Conservation (phyloP, 306 rosid species). For the Acacia melanoxylon region DNA sequence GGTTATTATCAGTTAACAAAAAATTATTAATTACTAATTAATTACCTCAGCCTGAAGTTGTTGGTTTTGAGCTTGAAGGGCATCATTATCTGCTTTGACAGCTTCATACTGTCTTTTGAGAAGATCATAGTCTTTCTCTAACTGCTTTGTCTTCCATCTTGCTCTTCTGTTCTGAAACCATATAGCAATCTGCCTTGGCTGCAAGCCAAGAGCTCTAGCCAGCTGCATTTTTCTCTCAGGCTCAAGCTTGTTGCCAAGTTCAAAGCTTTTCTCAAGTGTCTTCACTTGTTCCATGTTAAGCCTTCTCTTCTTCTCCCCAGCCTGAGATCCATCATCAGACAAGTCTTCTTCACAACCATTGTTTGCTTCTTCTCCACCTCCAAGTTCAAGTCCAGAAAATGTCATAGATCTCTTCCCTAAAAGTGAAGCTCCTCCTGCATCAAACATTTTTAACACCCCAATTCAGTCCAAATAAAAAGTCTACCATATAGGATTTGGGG, state of each 20-base stretch:
- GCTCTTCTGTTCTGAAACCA: slow-evolving; percentile 92
- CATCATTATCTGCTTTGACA: slow-evolving; percentile 68
- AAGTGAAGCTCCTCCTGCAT: slow-evolving; percentile 64
- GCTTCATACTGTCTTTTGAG: slow-evolving; percentile 81
- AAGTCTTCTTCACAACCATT: slow-evolving; percentile 57
- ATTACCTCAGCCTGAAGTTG: slow-evolving; percentile 73
- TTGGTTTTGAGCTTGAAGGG: slow-evolving; percentile 66
- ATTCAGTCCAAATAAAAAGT: background rate
- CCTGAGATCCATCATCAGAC: slow-evolving; percentile 84
- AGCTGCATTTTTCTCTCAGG: slow-evolving; percentile 89
- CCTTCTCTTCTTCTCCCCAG: slow-evolving; percentile 86
- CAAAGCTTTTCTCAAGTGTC: slow-evolving; percentile 86
- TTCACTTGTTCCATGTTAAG: slow-evolving; percentile 82
- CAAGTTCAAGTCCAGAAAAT: slow-evolving; percentile 69
- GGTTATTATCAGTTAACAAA: background rate
- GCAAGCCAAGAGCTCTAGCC: slow-evolving; percentile 74
- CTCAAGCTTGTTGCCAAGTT: slow-evolving; percentile 82
- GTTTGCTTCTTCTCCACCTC: slow-evolving; percentile 66
- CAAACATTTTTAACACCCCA: background rate
- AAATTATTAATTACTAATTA: background rate
- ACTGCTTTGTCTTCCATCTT: slow-evolving; percentile 85
- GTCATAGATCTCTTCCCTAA: slow-evolving; percentile 79
- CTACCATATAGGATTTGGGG: too few relatives aligned
- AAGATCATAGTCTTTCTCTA: slow-evolving; percentile 77
- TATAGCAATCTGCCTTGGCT: slow-evolving; percentile 84